These are phyloP conservation scores for Vitis hybrid DNA, from an alignment of 177 flowering plant genomes.

Conservation along the genomic window DNA sequence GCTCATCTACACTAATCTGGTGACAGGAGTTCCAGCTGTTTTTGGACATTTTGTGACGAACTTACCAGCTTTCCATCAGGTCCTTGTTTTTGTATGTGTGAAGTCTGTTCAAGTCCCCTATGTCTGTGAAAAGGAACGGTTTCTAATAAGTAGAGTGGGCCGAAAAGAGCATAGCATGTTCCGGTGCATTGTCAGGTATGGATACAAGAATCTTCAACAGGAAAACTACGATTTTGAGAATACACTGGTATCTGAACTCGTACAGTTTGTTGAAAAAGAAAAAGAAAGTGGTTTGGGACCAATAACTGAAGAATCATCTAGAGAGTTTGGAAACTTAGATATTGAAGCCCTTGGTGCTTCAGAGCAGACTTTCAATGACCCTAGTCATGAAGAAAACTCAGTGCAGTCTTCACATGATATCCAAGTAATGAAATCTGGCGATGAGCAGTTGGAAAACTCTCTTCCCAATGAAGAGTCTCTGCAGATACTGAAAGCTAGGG, in stretches of 20 bases:
- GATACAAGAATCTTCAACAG: conserved; percentile 67
- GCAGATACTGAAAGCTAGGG: conserved; percentile 52
- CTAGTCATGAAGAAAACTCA: conserved; percentile 15
- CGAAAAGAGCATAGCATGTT: conserved; percentile 58
- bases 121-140: conserved; percentile 42
- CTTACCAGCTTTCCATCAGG: conserved; percentile 75
- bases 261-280: conserved; percentile 44
- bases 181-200: conserved; percentile 75
- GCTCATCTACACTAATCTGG: conserved; percentile 54
- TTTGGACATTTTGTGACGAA: conserved; percentile 77
- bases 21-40: conserved; percentile 62
- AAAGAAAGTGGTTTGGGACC: conserved; percentile 17
- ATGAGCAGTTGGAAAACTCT: conserved; percentile 11
- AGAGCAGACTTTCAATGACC: conserved; percentile 14
- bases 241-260: conserved; percentile 35
- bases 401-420: conserved; percentile 21
- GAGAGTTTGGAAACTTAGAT: conserved; percentile 14
- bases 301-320: conserved; percentile 2
- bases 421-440: conserved; percentile 16
- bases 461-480: conserved; percentile 37
- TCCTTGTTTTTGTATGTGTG: conserved; percentile 62
- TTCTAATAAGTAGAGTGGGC: conserved; percentile 55
- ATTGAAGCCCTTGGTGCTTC: conserved; percentile 18
- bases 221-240: conserved; percentile 66
- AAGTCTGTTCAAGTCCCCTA: conserved; percentile 67